phyloP scores from a whole-genome alignment of 768 basidiomycete genomes.

The Dictyophora rubrovolvata region DNA sequence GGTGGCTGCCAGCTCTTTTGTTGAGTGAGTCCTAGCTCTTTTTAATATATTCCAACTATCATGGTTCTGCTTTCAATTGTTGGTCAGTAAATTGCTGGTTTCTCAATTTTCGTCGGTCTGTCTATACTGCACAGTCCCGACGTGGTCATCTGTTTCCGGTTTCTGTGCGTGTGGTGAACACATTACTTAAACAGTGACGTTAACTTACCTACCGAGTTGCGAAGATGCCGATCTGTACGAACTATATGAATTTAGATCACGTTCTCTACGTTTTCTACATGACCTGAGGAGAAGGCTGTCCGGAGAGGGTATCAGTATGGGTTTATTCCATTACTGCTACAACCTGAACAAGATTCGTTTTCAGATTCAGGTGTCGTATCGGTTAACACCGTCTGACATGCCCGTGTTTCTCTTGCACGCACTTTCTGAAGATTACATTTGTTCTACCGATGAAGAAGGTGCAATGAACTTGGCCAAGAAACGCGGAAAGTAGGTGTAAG shows the following conservation, averaged over 20 bases:
- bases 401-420: slow-evolving; percentile 51
- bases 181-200: neutral
- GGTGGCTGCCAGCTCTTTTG: slow-evolving; percentile 54
- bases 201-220: neutral
- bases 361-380: slow-evolving; percentile 55
- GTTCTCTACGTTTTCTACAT: slow-evolving; percentile 55
- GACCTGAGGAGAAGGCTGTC: slow-evolving; percentile 50
- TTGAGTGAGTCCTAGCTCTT: slow-evolving; percentile 33
- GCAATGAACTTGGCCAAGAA: neutral
- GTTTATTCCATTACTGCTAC: slow-evolving; percentile 4
- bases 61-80: neutral
- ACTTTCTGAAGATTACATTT: slow-evolving; percentile 32
- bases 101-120: slow-evolving; percentile 35
- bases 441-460: neutral
- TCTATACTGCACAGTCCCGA: slow-evolving; percentile 58
- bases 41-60: neutral
- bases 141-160: slow-evolving; percentile 49
- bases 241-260: slow-evolving; percentile 52
- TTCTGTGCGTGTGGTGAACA: slow-evolving; percentile 34
- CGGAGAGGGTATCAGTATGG: slow-evolving; percentile 43
- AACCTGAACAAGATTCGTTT: slow-evolving; percentile 6
- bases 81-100: slow-evolving; percentile 33
- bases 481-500: slow-evolving; percentile 1
- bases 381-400: slow-evolving; percentile 49
- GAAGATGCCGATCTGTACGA: slow-evolving; percentile 59